phyloP scores from a whole-genome alignment of 129 eudicot species.

The Silybum marianum region DNA sequence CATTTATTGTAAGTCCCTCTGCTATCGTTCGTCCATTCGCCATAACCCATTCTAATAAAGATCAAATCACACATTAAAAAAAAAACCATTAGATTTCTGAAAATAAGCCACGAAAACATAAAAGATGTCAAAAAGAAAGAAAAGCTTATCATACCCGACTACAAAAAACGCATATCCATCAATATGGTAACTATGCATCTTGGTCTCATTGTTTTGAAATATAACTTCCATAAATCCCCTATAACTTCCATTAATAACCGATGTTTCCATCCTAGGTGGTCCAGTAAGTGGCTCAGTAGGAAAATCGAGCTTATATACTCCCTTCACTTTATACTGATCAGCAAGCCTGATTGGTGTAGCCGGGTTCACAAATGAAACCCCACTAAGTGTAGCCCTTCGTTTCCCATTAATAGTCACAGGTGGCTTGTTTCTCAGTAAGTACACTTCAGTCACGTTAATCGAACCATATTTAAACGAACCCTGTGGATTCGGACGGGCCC shows the following conservation, averaged over 20 bases:
- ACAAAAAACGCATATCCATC: slow-evolving; percentile 88
- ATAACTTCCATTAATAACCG: slow-evolving; percentile 82
- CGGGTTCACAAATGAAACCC: slow-evolving; percentile 88
- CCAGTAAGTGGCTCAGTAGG: slow-evolving; percentile 77
- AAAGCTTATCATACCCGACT: slow-evolving; percentile 63
- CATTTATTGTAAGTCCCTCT: slow-evolving; percentile 96
- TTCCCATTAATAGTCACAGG: slow-evolving; percentile 69
- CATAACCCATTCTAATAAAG: slow-evolving; percentile 76
- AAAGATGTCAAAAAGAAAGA: not conserved
- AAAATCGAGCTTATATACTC: slow-evolving; percentile 72
- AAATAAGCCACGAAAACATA: not conserved
- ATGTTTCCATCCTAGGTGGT: slow-evolving; percentile 71
- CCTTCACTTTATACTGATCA: slow-evolving; percentile 66
- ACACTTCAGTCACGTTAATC: slow-evolving; percentile 82
- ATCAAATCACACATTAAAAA: not conserved
- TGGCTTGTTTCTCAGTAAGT: slow-evolving; percentile 63
- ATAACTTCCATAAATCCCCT: slow-evolving; percentile 90
- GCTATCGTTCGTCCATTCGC: slow-evolving; percentile 88
- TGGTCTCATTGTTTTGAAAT: slow-evolving; percentile 86
- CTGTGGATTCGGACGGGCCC: slow-evolving; percentile 98
- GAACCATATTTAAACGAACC: slow-evolving; percentile 90
- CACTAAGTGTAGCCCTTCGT: slow-evolving; percentile 65
- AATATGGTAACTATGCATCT: slow-evolving; percentile 77
- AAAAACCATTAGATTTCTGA: not conserved
- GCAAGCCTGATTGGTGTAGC: slow-evolving; percentile 87